These are phyloP conservation scores for Cercospora brassicicola DNA, from an alignment of 2,329 filamentous ascomycete species.

Conservation along the genomic window DNA sequence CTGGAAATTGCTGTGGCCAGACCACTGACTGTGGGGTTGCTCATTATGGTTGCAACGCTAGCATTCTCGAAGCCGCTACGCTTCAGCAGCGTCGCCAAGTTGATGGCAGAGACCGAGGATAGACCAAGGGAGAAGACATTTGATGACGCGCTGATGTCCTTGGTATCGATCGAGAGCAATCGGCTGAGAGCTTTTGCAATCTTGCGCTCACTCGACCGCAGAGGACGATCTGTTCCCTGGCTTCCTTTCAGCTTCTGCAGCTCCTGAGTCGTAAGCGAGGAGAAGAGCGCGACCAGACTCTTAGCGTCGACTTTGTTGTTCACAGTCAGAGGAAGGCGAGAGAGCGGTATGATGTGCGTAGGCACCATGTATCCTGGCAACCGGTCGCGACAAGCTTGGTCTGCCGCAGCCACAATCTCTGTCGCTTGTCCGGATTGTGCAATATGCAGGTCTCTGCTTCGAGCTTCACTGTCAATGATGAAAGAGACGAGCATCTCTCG, in stretches of 20 bases:
- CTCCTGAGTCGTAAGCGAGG: conserved; percentile 58
- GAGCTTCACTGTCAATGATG: conserved; percentile 43
- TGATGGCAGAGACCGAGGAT: conserved; percentile 81
- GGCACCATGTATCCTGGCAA: conserved; percentile 90
- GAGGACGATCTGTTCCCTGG: conserved; percentile 25
- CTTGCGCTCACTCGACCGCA: conserved; percentile 45
- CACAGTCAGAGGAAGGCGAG: conserved; percentile 72
- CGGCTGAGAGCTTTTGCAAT: conserved; percentile 58
- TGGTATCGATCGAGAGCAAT: conserved; percentile 51
- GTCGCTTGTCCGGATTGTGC: conserved; percentile 34
- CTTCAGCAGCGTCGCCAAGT: conserved; percentile 65
- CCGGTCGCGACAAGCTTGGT: conserved; percentile 62
- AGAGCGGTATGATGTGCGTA: conserved; percentile 73
- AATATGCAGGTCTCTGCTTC: conserved; percentile 38
- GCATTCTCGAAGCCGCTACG: conserved; percentile 60
- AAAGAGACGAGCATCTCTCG: conserved; percentile 84
- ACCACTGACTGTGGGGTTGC: conserved; percentile 48
- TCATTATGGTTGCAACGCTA: conserved; percentile 67
- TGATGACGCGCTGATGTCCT: conserved; percentile 54
- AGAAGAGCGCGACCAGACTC: conserved; percentile 66
- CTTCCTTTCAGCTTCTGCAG: conserved; percentile 57
- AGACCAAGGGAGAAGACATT: conserved; percentile 84
- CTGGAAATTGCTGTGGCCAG: conserved; percentile 42
- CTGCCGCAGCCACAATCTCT: conserved; percentile 33
- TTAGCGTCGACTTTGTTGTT: conserved; percentile 89